phyloP scores from a whole-genome alignment of 2,329 filamentous ascomycete species.

The Annulohypoxylon truncatum region DNA sequence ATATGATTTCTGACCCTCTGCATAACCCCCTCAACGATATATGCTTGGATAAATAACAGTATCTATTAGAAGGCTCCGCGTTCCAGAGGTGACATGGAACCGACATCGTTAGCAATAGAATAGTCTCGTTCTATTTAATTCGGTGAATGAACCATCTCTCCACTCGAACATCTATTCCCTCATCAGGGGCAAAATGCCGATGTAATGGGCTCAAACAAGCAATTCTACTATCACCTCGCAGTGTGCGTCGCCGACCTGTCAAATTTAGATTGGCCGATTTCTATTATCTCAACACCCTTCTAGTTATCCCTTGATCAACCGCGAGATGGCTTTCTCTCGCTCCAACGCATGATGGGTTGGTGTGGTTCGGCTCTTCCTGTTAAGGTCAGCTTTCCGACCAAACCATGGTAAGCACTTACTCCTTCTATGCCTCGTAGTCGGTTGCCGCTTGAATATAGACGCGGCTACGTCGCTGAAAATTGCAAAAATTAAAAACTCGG shows the following conservation, averaged over 20 bases:
- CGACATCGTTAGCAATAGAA: neutral
- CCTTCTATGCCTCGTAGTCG: constrained; percentile 1
- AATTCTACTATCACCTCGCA: constrained; percentile 22
- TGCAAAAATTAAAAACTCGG: neutral
- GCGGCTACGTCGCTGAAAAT: constrained; percentile 27
- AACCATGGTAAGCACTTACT: constrained; percentile 20
- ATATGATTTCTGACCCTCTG: neutral
- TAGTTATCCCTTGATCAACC: constrained; percentile 4
- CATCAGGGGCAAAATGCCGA: constrained; percentile 6
- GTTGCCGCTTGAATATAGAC: neutral
- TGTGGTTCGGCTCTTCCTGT: constrained; percentile 19
- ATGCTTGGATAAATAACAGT: neutral
- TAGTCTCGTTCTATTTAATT: neutral
- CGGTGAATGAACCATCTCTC: neutral
- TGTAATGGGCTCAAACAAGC: constrained; percentile 4
- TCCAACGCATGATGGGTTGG: constrained; percentile 9
- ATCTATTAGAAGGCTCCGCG: no score
- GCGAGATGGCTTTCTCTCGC: constrained; percentile 9
- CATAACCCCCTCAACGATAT: neutral
- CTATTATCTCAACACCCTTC: constrained; percentile 1
- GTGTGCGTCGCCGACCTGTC: constrained; percentile 11
- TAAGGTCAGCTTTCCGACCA: neutral
- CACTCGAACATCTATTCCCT: neutral
- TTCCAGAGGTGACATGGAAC: neutral
- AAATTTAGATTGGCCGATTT: constrained; percentile 20